These are phyloP conservation scores for Lotmaria passim DNA, from an alignment of 208 protist species.

Conservation along the genomic window DNA sequence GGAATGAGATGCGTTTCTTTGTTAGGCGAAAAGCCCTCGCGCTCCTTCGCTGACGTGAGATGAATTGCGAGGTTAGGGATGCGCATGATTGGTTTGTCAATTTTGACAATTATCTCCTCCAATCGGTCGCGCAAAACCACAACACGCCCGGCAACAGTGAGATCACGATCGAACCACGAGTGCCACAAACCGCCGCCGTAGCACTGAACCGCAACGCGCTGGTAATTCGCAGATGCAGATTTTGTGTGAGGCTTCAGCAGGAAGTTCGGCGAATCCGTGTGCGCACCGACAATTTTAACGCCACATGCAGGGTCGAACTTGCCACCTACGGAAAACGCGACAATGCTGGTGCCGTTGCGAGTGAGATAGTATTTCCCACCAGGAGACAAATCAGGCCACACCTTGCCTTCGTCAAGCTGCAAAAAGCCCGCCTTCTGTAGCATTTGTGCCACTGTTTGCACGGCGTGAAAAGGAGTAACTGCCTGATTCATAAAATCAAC, in stretches of 20 bases:
- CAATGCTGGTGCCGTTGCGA: constrained; percentile 95
- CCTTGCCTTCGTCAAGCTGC: constrained; percentile 60
- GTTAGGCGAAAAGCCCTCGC: constrained; percentile 94
- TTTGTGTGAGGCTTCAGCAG: constrained; percentile 76
- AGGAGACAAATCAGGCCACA: constrained; percentile 66
- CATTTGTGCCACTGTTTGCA: constrained; percentile 54
- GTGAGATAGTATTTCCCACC: constrained; percentile 97
- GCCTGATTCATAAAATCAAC: constrained; percentile 70
- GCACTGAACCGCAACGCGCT: constrained; percentile 79
- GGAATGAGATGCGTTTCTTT: constrained; percentile 95
- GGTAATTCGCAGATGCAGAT: constrained; percentile 40
- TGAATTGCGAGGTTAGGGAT: constrained; percentile 98
- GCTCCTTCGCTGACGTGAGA: constrained; percentile 76
- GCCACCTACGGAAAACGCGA: constrained; percentile 96
- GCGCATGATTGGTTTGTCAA: constrained; percentile 93
- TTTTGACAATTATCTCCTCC: constrained; percentile 63
- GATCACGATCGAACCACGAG: constrained; percentile 92
- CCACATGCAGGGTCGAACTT: constrained; percentile 86
- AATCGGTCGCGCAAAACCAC: constrained; percentile 49
- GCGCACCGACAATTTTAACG: constrained; percentile 96
- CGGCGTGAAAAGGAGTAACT: constrained; percentile 82
- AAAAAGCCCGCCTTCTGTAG: constrained; percentile 57
- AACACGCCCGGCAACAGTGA: constrained; percentile 88
- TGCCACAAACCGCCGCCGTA: constrained; percentile 92
- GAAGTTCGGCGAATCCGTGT: constrained; percentile 97